phyloP scores from a whole-genome alignment of 164 flowering plant species.

The Magnolia kwangsiensis region DNA sequence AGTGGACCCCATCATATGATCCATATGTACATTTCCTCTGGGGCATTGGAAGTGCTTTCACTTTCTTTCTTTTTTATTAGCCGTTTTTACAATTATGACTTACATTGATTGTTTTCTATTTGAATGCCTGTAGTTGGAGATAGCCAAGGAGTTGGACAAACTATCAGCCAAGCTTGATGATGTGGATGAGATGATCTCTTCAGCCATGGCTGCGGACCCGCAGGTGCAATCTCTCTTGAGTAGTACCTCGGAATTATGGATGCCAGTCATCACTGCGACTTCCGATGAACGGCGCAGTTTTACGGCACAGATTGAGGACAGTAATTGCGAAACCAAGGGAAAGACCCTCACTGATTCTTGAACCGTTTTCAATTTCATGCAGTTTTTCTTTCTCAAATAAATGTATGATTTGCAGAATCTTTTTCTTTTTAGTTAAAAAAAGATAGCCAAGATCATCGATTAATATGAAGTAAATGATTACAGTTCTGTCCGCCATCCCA shows the following conservation, averaged over 20 bases:
- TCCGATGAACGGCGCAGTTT: constrained; percentile 74
- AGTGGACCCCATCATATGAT: not conserved
- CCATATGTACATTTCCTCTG: not conserved
- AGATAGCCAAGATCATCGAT: not conserved
- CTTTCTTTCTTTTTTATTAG: not conserved
- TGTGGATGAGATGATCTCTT: constrained; percentile 85
- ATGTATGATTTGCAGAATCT: not conserved
- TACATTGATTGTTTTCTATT: not conserved
- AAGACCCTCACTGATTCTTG: constrained; percentile 15
- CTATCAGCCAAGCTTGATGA: constrained; percentile 76
- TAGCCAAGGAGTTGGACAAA: constrained; percentile 81
- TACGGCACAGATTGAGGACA: constrained; percentile 33
- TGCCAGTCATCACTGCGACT: constrained; percentile 90
- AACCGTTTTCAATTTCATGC: not conserved
- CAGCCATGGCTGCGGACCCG: constrained; percentile 80
- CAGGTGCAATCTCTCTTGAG: constrained; percentile 69
- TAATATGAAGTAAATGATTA: too few relatives aligned
- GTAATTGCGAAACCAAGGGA: constrained; percentile 21
- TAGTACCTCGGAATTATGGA: constrained; percentile 81
- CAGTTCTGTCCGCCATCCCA: too few relatives aligned
- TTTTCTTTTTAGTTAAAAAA: not conserved
- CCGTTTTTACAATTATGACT: not conserved
- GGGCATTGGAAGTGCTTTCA: not conserved
- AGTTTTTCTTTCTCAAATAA: not conserved
- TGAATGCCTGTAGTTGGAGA: constrained; percentile 53